Conservation (phyloP, 352 stramenopile species). For the Globisporangium paddicum region DNA sequence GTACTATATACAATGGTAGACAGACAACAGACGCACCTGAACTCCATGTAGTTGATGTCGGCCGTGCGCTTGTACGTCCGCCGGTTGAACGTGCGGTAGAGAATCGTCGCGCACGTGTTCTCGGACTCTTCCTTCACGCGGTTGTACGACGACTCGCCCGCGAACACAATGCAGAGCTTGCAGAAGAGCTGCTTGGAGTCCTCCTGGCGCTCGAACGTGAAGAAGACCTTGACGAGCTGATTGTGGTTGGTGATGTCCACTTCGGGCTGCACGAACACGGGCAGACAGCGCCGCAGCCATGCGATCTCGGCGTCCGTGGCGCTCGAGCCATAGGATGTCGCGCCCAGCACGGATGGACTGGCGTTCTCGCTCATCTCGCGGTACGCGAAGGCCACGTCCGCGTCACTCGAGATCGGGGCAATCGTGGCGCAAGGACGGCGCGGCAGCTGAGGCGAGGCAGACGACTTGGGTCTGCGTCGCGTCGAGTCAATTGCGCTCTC, state of each 20-base stretch:
- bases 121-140: constrained; percentile 58
- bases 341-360: constrained; percentile 10
- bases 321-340: constrained; percentile 20
- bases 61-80: constrained; percentile 84
- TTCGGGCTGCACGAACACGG: constrained; percentile 79
- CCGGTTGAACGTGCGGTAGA: constrained; percentile 84
- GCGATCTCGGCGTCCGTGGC: constrained; percentile 43
- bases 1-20: neutral
- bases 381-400: constrained; percentile 30
- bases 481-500: constrained; percentile 10
- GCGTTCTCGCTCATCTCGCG: constrained; percentile 39
- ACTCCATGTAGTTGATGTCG: constrained; percentile 90
- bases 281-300: constrained; percentile 78
- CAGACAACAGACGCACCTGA: constrained; percentile 28
- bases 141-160: constrained; percentile 84
- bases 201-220: constrained; percentile 70
- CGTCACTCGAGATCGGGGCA: constrained; percentile 2
- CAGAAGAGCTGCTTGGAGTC: constrained; percentile 45
- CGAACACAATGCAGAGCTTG: constrained; percentile 80
- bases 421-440: constrained; percentile 8
- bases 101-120: constrained; percentile 73
- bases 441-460: constrained; percentile 7
- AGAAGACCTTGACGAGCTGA: constrained; percentile 79
- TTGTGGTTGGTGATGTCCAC: constrained; percentile 82
- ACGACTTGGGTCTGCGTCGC: constrained; percentile 4